These are phyloP conservation scores for Nyctanthes arbortristis DNA, from an alignment of 257 asterid genomes.

Conservation along the genomic window DNA sequence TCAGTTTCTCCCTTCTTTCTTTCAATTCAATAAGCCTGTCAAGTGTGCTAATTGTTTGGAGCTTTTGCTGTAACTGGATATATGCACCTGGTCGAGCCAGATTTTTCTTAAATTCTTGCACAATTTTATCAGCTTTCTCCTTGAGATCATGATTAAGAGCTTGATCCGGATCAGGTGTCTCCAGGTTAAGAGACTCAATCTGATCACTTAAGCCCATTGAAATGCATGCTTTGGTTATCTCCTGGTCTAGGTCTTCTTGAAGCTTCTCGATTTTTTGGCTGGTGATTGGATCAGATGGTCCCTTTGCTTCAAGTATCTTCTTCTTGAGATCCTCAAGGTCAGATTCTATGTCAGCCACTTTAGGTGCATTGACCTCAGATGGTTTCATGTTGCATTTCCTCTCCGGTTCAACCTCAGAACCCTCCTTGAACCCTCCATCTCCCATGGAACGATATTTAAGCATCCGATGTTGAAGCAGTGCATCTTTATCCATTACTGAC, in stretches of 20 bases:
- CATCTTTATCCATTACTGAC: slow-evolving; percentile 43
- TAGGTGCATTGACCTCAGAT: slow-evolving; percentile 39
- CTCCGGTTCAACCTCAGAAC: slow-evolving; percentile 33
- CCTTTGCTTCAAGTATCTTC: slow-evolving; percentile 39
- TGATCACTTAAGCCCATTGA: slow-evolving; percentile 45
- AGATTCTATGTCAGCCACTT: slow-evolving; percentile 38
- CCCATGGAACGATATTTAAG: slow-evolving; percentile 50
- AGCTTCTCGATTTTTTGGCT: slow-evolving; percentile 35
- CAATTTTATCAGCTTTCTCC: slow-evolving; percentile 44
- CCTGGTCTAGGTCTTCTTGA: slow-evolving; percentile 45
- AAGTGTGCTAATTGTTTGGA: slow-evolving; percentile 36
- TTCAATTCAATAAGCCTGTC: slow-evolving; percentile 36
- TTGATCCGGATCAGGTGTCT: slow-evolving; percentile 41
- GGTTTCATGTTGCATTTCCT: slow-evolving; percentile 49
- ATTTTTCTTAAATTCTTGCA: slow-evolving; percentile 42
- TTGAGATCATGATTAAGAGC: slow-evolving; percentile 28
- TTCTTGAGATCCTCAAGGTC: slow-evolving; percentile 50
- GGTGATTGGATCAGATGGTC: slow-evolving; percentile 41
- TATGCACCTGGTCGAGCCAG: slow-evolving; percentile 48
- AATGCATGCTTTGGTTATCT: slow-evolving; percentile 47
- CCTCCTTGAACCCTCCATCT: slow-evolving; percentile 42
- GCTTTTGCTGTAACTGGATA: slow-evolving; percentile 45
- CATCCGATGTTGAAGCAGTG: slow-evolving; percentile 42
- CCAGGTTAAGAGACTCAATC: slow-evolving; percentile 45
- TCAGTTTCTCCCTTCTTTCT: slow-evolving; percentile 45